Evolutionary conservation across 2,329 filamentous ascomycete species (phyloP).

Genomic region (Ilyonectria robusta): DNA sequence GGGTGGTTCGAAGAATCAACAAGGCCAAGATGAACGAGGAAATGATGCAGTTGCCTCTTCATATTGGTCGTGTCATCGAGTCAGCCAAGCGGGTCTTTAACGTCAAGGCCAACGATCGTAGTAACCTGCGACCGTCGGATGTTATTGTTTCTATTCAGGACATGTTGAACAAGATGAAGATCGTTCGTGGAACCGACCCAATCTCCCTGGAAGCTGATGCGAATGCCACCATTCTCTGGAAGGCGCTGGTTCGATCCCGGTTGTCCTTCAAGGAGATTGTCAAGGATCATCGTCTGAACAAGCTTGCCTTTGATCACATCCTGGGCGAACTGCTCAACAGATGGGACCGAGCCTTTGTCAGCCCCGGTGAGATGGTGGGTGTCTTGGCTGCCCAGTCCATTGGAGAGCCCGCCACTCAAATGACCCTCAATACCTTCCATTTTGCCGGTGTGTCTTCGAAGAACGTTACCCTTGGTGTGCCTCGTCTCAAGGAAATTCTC

Average conservation of each 20-base stretch:
- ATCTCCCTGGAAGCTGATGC: slow-evolving; percentile 89
- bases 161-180: slow-evolving; percentile 82
- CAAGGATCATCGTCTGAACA: slow-evolving; percentile 87
- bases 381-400: slow-evolving; percentile 98
- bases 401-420: slow-evolving; percentile 98
- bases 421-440: slow-evolving; percentile 99
- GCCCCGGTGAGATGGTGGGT: slow-evolving; percentile 98
- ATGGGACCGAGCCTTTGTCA: slow-evolving; percentile 88
- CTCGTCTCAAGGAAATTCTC: slow-evolving; percentile 98
- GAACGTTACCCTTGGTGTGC: slow-evolving; percentile 99
- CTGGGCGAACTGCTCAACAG: slow-evolving; percentile 91
- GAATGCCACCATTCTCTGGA: slow-evolving; percentile 92
- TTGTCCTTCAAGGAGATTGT: slow-evolving; percentile 95
- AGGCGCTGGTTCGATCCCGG: slow-evolving; percentile 89
- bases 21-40: slow-evolving; percentile 81
- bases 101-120: slow-evolving; percentile 86
- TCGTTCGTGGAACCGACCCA: slow-evolving; percentile 87
- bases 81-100: slow-evolving; percentile 92
- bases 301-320: slow-evolving; percentile 92
- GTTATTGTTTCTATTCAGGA: slow-evolving; percentile 85
- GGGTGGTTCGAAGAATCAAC: slow-evolving; percentile 79
- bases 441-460: slow-evolving; percentile 99
- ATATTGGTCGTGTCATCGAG: slow-evolving; percentile 91
- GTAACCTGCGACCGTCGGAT: slow-evolving; percentile 89
- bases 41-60: slow-evolving; percentile 91